phyloP scores from a whole-genome alignment of 768 basidiomycete species.

The Butyriboletus loyo region DNA sequence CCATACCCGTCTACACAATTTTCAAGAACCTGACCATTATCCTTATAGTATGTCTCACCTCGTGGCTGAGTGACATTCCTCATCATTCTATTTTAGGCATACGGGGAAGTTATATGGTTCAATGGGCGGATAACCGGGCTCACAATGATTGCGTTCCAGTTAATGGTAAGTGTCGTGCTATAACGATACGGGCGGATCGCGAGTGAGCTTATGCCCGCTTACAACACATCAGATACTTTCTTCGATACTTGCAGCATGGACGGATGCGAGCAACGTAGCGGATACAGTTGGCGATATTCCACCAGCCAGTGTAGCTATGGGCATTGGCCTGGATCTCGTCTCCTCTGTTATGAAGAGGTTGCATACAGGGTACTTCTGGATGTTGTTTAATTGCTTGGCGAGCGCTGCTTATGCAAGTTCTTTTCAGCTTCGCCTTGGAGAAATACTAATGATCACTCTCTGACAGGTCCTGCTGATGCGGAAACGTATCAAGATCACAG shows the following conservation, averaged over 20 bases:
- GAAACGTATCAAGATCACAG: constrained; percentile 91
- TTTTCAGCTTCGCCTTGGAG: neutral
- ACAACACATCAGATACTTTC: constrained; percentile 67
- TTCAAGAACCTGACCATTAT: constrained; percentile 99
- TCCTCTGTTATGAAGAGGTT: constrained; percentile 46
- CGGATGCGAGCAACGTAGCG: constrained; percentile 57
- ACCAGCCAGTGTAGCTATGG: constrained; percentile 27
- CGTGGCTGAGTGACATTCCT: neutral
- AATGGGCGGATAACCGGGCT: constrained; percentile 84
- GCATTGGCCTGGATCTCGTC: constrained; percentile 35
- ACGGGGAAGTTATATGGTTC: constrained; percentile 98
- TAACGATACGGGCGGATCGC: neutral
- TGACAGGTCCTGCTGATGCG: constrained; percentile 90
- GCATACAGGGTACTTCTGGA: constrained; percentile 94
- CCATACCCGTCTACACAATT: constrained; percentile 97
- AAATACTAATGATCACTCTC: neutral
- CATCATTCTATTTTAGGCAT: constrained; percentile 55
- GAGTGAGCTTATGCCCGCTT: neutral
- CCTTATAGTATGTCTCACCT: constrained; percentile 66
- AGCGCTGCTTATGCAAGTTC: constrained; percentile 84
- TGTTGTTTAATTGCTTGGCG: constrained; percentile 86
- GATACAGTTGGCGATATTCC: constrained; percentile 27
- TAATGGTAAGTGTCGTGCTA: constrained; percentile 65
- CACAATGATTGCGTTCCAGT: constrained; percentile 83
- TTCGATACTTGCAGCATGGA: constrained; percentile 95